Evolutionary conservation across 345 rosid genomes (phyloP), one percentile per base, ranked within the genome.

Genomic region (Aquilaria yunnanensis): DNA sequence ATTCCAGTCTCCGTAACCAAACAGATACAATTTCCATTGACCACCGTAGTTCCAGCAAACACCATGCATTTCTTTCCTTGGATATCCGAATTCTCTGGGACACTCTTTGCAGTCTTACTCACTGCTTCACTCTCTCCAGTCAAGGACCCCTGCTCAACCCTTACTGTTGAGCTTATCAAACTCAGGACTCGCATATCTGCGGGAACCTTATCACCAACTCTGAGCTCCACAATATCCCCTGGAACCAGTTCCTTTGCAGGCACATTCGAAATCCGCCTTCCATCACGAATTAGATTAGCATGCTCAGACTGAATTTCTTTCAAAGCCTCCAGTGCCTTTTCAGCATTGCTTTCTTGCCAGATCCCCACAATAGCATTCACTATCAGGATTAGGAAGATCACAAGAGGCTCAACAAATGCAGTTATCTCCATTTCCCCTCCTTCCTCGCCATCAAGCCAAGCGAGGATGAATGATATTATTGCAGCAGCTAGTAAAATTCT

Each of bases 81-180:
- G 54, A 92, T 87, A 74, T 89, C 96, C 0, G 87, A 64, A 63
- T 83, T 71, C 72, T 80, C 96, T 0, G 81, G 75, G 57, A 87
- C 96, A 53, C 74, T 70, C 77, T 76, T 85, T 13, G 68, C 82
- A 66, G 88, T 89, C 82, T 89, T 87, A 64, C 83, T 85, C 67
- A 92, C 87, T 1, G 98, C 93, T 65, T 89, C 96, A 60, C 91
- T 84, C 84, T 92, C 98, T 61, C 99, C 99, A 0, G 97, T 90
- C 72, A 94, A 77, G 0, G 99, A 94, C 4, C 97, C 90, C 68
- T 92, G 94, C 80, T 90, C 98, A 47, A 87, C 50, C 69, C 97
- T 83, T 31, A 89, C 58, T 0, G 97, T 90, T 3, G 98, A 92
- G 81, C 96, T 89, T 63, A 81, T 71, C 75, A 83, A 72, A 59